Evolutionary conservation across 441 rosid genomes (phyloP).

Genomic region (Syzygium malaccense): DNA sequence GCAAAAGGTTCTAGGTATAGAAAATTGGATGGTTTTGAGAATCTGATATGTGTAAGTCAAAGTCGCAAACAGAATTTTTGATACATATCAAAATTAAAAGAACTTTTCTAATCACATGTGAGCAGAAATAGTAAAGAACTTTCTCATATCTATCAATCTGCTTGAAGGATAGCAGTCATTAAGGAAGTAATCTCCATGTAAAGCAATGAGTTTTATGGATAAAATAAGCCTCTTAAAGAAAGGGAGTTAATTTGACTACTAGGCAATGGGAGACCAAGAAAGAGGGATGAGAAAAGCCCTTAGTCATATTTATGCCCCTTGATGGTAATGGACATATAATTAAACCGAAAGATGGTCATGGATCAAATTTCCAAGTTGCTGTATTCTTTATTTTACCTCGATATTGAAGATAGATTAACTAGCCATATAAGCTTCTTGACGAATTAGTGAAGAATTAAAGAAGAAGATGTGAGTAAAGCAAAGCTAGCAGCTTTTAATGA

Average conservation of each 20-base stretch:
- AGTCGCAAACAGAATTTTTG: not conserved
- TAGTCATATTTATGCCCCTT: not conserved
- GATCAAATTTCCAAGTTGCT: not conserved
- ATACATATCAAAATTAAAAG: not conserved
- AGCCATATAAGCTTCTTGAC: not conserved
- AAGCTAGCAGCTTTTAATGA: not conserved
- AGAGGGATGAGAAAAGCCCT: not conserved
- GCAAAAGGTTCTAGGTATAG: not conserved
- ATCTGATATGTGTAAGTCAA: not conserved
- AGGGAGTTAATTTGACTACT: not conserved
- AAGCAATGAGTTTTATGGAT: not conserved
- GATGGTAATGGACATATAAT: not conserved
- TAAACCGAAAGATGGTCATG: not conserved
- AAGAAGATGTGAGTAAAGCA: not conserved
- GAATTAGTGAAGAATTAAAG: not conserved
- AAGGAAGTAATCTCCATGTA: not conserved
- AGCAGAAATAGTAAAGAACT: not conserved
- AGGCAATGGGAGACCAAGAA: not conserved
- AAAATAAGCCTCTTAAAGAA: not conserved
- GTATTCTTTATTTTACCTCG: not conserved
- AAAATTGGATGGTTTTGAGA: not conserved
- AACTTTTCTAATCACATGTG: not conserved
- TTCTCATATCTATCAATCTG: not conserved
- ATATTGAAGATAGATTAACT: not conserved
- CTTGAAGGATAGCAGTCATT: not conserved